Base-by-base conservation (phyloP, 306 rosid genomes). In the Boehmeria nivea region DNA sequence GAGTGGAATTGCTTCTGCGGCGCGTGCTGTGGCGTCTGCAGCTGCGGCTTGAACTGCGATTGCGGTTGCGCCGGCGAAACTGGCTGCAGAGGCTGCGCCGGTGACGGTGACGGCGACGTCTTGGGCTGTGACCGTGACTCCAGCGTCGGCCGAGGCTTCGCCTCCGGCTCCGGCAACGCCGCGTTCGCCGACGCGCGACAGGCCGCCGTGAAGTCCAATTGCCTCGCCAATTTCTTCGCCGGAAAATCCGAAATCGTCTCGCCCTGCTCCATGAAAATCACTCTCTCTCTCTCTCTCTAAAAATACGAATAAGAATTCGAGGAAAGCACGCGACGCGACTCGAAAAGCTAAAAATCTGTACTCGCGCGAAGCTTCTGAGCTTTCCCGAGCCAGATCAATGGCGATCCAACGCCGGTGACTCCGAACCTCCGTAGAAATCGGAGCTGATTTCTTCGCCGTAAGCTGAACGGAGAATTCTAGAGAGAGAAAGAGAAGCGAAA, bases 161-260 rank as follows among this genome's bases (percentile, higher is more conserved):
- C 57, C 72, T 7, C 42, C 21, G 37, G 67, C 57, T 61, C 60
- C 45, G 44, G 48, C n/a, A n/a, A n/a, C n/a, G n/a, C n/a, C n/a
- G n/a, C n/a, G n/a, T n/a, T n/a, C n/a, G 55, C 51, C 28, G 54
- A 43, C 49, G 51, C 49, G 43, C 53, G 52, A 24, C 27, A 14
- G 11, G 45, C 45, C 63, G 75, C 67, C 1, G 77, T 28, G 64
- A 87, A 87, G 75, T 87, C 83, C 69, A 87, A 70, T 52, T 83
- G 84, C 69, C 93, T 73, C 18, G 63, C 84, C 61, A 70, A 68
- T 74, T 75, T 83, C 57, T 67, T 42, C 15, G 78, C 64, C 50
- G 69, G 71, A 17, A 54, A 68, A 61, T 75, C 60, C 12, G 81
- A 54, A 60, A 51, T 54, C 6, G 72, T 60, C 64, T 77, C 81